Evolutionary conservation across 1,284 basidiomycete species (phyloP), one percentile per base, ranked within the genome.

Genomic region (Microbotryum violaceum): DNA sequence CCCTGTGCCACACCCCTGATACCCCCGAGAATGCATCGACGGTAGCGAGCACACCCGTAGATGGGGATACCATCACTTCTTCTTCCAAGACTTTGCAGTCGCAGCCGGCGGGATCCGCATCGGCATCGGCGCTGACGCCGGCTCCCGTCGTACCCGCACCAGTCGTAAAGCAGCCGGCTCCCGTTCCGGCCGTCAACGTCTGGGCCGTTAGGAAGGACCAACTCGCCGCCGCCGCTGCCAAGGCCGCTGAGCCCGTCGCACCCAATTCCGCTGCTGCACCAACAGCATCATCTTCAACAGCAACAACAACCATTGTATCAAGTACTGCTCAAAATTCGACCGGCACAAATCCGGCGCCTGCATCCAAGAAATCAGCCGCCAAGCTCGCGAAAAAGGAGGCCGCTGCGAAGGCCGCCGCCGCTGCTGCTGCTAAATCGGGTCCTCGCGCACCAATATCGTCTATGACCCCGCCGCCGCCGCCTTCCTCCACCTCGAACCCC

Each of bases 171-270:
- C 20, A 45, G 4, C 59, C 57, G 3, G 58, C 64, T 7, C 51
- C 61, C 9, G 33, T 59, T 18, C 66, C 66, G 16, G 58, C 56
- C 44, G 66, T 68, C 45, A 68, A 68, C 60, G 64, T 66, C 2
- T 68, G 66, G 66, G 51, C 50, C 45, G 66, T 68, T 12, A 25
- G 66, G 25, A 68, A 63, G 50, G 63, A 65, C 20, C 66, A 68
- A 53, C 53, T 68, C 47, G 55, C 57, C 6, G 46, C 57, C 6
- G 56, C 56, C 23, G 52, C 61, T 37, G 7, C 46, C 14, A 12
- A 37, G 9, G 14, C 45, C 20, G 44, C 25, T 8, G 6, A 29
- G 8, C 5, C 42, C 9, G 42, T 18, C 4, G 21, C 37, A 2
- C 27, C 27, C 3, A 20, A 6, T 27, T 49, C 48, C 48, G 27